phyloP scores from a whole-genome alignment of 139 green algal species.

The Chlamydomonas incerta region DNA sequence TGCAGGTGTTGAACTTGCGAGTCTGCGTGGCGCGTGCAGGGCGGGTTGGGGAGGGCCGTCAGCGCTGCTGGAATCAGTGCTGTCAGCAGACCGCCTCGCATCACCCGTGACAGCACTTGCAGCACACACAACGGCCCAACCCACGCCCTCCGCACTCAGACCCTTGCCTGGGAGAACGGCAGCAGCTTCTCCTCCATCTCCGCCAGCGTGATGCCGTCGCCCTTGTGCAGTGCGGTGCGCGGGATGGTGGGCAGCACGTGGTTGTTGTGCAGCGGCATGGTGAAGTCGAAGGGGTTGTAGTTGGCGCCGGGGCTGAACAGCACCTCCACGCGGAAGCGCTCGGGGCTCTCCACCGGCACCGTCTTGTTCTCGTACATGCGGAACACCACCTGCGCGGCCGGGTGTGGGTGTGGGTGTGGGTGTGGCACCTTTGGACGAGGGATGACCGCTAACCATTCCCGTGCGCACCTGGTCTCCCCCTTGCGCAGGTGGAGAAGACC shows the following conservation, averaged over 20 bases:
- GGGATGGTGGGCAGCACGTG: constrained; percentile 49
- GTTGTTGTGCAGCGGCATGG: constrained; percentile 1
- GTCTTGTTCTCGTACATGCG: constrained; percentile 95
- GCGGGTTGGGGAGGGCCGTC: no score
- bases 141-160: no score
- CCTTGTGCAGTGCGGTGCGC: constrained; percentile 23
- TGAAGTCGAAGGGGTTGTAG: constrained; percentile 66
- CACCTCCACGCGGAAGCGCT: constrained; percentile 91
- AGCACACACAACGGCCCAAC: no score
- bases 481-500: constrained; percentile 80
- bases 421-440: no score
- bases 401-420: no score
- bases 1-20: constrained; percentile 46
- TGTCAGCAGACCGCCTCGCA: no score
- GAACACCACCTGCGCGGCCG: constrained; percentile 90
- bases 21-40: constrained; percentile 22
- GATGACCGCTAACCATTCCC: no score
- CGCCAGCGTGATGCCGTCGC: constrained; percentile 43
- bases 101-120: no score
- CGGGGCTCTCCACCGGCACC: constrained; percentile 60
- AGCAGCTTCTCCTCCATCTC: constrained; percentile 57
- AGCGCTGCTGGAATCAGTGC: no score
- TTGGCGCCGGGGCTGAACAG: constrained; percentile 82
- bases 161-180: constrained; percentile 45
- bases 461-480: background rate